These are phyloP conservation scores for Peribolospora baueri DNA, from an alignment of 768 basidiomycete genomes.

Conservation along the genomic window DNA sequence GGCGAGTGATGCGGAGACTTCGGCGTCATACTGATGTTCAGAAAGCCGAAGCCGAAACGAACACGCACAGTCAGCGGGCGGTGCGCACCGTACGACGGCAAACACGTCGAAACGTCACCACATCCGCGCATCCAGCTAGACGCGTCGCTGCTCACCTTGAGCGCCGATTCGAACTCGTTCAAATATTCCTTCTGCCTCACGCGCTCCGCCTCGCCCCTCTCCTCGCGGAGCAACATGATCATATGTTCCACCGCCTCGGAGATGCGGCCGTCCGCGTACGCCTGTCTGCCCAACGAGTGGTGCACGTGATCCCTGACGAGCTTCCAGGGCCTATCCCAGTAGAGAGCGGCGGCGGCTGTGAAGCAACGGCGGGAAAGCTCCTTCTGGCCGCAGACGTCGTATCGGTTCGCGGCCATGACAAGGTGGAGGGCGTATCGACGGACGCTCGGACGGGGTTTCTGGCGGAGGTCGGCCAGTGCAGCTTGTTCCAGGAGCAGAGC, in stretches of 20 bases:
- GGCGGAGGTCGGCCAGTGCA: slow-evolving; percentile 16
- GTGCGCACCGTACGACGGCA: no score
- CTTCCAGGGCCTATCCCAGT: slow-evolving; percentile 15
- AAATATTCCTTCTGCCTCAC: slow-evolving; percentile 17
- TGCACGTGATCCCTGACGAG: slow-evolving; percentile 19
- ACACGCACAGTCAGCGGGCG: no score
- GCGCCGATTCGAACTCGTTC: slow-evolving; percentile 67
- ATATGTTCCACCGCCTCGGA: slow-evolving; percentile 54
- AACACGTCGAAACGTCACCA: no score
- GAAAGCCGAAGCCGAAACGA: no score
- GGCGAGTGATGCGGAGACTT: no score
- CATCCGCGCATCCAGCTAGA: no score
- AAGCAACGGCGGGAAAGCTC: slow-evolving; percentile 10
- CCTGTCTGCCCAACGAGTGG: slow-evolving; percentile 37
- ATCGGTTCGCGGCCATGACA: slow-evolving; percentile 21
- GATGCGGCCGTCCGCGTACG: slow-evolving; percentile 75
- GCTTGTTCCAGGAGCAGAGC: slow-evolving; percentile 25
- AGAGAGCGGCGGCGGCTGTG: no score
- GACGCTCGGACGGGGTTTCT: slow-evolving; percentile 8
- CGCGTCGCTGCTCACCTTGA: slow-evolving; percentile 5
- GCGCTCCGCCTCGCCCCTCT: slow-evolving; percentile 12
- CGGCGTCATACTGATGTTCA: no score
- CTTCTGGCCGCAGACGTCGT: slow-evolving; percentile 23
- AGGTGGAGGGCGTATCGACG: slow-evolving; percentile 19
- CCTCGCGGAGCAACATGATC: slow-evolving; percentile 34